Percentiles rank a stretch among this genome's conserved stretches.
phyloP scores from a whole-genome alignment of 1,284 basidiomycete species.

The Trametes polyzona region DNA sequence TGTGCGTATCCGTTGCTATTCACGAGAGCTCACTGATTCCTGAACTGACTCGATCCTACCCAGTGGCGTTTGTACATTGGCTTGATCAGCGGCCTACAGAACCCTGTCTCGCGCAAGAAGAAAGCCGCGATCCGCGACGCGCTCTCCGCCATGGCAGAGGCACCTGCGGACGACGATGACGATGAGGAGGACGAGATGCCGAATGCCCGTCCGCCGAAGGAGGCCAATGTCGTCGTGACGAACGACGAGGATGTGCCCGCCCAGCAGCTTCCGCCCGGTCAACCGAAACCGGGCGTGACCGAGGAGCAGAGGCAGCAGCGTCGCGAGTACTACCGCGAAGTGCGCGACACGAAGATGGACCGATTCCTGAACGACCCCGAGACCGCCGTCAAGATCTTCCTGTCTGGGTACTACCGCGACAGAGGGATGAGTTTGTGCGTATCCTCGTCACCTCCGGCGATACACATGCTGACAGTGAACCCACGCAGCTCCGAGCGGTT shows the following conservation, averaged over 20 bases:
- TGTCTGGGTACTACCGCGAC: constrained; percentile 66
- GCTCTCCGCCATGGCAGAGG: constrained; percentile 1
- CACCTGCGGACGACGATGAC: constrained; percentile 20
- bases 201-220: constrained; percentile 15
- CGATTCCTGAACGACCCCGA: constrained; percentile 65
- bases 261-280: background rate
- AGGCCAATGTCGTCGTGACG: constrained; percentile 9
- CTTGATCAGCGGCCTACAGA: constrained; percentile 42
- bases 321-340: constrained; percentile 40
- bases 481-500: constrained; percentile 39
- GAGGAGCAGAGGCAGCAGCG: constrained; percentile 34
- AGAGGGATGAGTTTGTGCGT: constrained; percentile 66
- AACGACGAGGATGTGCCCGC: background rate
- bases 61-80: constrained; percentile 61
- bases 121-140: constrained; percentile 22
- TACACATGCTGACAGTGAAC: background rate
- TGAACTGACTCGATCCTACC: too few species aligned
- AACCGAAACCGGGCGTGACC: constrained; percentile 1
- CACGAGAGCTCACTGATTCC: too few species aligned
- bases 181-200: constrained; percentile 23
- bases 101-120: constrained; percentile 33
- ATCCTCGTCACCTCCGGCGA: background rate
- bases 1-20: constrained; percentile 47
- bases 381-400: constrained; percentile 54
- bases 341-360: constrained; percentile 45